Evolutionary conservation across 495 filamentous ascomycete species (phyloP).

Genomic region (Annulohypoxylon bovei): DNA sequence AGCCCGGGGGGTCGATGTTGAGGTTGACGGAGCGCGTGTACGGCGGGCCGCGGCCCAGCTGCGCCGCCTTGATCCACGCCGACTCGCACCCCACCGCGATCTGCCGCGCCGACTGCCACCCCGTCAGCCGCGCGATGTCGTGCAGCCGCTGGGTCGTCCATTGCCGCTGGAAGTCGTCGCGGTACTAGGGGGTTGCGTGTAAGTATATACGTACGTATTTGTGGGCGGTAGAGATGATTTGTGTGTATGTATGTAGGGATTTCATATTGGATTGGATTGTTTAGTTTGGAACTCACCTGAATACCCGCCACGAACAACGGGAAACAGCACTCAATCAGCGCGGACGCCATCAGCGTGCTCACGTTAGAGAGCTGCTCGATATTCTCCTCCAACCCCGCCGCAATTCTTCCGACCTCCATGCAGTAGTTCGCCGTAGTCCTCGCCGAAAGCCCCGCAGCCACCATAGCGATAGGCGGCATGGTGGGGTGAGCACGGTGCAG

Average conservation of each 20-base stretch:
- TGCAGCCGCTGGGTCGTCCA: slow-evolving; percentile 79
- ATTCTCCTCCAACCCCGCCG: slow-evolving; percentile 79
- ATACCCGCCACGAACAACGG: slow-evolving; percentile 87
- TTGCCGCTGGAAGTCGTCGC: slow-evolving; percentile 72
- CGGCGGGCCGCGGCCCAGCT: slow-evolving; percentile 76
- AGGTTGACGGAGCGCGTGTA: slow-evolving; percentile 66
- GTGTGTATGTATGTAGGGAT: not conserved
- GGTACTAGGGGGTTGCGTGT: slow-evolving; percentile 65
- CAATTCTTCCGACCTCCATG: slow-evolving; percentile 80
- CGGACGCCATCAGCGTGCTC: slow-evolving; percentile 82
- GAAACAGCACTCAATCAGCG: slow-evolving; percentile 80
- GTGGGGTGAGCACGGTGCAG: slow-evolving; percentile 80
- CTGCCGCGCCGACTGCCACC: slow-evolving; percentile 82
- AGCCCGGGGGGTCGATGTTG: slow-evolving; percentile 40
- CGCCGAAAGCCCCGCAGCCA: slow-evolving; percentile 78
- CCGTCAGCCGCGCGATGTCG: slow-evolving; percentile 80
- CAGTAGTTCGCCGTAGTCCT: slow-evolving; percentile 73
- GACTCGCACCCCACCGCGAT: slow-evolving; percentile 86
- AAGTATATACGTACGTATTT: not conserved
- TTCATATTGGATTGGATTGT: not conserved
- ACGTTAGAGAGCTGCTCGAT: slow-evolving; percentile 66
- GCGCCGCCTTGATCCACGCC: slow-evolving; percentile 77
- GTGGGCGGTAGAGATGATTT: not conserved
- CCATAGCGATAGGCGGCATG: slow-evolving; percentile 93
- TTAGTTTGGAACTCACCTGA: slow-evolving; percentile 52